Conservation (phyloP, 257 asterid genomes). For the Fraxinus cuspidata region DNA sequence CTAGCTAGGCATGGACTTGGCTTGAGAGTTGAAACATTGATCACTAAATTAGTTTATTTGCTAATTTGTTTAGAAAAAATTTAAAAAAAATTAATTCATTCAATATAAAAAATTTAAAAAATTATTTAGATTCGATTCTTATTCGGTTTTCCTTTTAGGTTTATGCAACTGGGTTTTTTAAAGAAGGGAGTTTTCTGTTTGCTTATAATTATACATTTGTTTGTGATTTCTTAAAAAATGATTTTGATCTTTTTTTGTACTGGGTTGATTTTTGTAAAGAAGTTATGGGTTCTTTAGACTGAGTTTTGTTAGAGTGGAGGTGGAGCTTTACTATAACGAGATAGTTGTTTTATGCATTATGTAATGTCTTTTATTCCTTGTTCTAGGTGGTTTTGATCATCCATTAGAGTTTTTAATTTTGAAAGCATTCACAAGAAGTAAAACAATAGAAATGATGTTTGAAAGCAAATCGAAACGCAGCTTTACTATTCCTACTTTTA, state of each 20-base stretch:
- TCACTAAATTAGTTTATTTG: too few relatives aligned
- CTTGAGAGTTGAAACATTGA: too few relatives aligned
- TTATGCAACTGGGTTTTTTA: not conserved
- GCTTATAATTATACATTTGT: not conserved
- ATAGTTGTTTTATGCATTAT: not conserved
- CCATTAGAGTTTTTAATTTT: not conserved
- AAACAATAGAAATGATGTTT: not conserved
- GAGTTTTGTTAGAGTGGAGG: not conserved
- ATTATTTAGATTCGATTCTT: too few relatives aligned
- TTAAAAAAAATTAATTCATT: too few relatives aligned
- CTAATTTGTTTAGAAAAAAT: too few relatives aligned
- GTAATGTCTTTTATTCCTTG: not conserved
- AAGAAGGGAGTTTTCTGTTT: not conserved
- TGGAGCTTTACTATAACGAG: not conserved
- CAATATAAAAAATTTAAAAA: too few relatives aligned
- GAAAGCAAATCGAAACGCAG: not conserved
- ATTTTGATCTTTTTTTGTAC: slow-evolving; percentile 2
- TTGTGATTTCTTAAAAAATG: slow-evolving; percentile 7
- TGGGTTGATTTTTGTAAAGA: slow-evolving; percentile 1
- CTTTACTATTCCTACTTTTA: not conserved
- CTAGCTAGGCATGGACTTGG: too few relatives aligned
- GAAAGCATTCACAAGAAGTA: not conserved
- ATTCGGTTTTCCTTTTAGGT: too few relatives aligned
- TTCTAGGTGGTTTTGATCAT: slow-evolving; percentile 5
- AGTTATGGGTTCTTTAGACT: slow-evolving; percentile 2